Conservation (phyloP, 2,329 filamentous ascomycete genomes). For the Davidsoniella neocaledoniae region DNA sequence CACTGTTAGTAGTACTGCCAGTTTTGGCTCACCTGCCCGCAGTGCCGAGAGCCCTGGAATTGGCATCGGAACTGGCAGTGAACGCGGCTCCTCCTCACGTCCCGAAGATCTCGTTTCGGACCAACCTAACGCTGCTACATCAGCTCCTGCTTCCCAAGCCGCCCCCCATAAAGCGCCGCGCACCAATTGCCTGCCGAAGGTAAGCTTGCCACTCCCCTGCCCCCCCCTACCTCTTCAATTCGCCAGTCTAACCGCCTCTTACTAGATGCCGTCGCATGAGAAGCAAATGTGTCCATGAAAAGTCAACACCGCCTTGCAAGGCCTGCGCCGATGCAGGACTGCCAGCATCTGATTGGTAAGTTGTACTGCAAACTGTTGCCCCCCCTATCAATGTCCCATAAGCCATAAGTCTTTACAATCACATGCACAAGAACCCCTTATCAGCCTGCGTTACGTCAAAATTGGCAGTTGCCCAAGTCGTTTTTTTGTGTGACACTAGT, state of each 20-base stretch:
- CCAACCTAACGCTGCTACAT: not conserved
- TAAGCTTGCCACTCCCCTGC: slow-evolving; percentile 18
- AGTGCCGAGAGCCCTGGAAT: not conserved
- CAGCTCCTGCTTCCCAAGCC: not conserved
- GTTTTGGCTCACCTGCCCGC: slow-evolving; percentile 3
- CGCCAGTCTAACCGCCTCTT: not conserved
- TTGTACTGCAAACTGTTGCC: not conserved
- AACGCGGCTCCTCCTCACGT: not conserved
- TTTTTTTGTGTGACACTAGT: not conserved
- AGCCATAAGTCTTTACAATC: no score
- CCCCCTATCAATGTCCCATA: no score
- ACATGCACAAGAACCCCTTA: no score
- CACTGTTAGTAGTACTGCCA: not conserved
- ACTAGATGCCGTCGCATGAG: slow-evolving; percentile 36
- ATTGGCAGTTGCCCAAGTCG: no score
- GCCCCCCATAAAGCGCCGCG: slow-evolving; percentile 28
- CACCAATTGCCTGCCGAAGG: slow-evolving; percentile 37
- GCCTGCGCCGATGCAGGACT: slow-evolving; percentile 34
- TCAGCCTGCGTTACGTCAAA: no score
- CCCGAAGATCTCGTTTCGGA: not conserved
- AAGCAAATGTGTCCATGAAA: slow-evolving; percentile 37
- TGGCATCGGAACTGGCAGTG: not conserved
- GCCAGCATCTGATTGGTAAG: slow-evolving; percentile 32
- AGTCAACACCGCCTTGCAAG: slow-evolving; percentile 31
- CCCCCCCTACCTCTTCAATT: slow-evolving; percentile 5